Evolutionary conservation across 352 stramenopile species (phyloP), one percentile per base, ranked within the genome.

Genomic region (Globisporangium nagaii): DNA sequence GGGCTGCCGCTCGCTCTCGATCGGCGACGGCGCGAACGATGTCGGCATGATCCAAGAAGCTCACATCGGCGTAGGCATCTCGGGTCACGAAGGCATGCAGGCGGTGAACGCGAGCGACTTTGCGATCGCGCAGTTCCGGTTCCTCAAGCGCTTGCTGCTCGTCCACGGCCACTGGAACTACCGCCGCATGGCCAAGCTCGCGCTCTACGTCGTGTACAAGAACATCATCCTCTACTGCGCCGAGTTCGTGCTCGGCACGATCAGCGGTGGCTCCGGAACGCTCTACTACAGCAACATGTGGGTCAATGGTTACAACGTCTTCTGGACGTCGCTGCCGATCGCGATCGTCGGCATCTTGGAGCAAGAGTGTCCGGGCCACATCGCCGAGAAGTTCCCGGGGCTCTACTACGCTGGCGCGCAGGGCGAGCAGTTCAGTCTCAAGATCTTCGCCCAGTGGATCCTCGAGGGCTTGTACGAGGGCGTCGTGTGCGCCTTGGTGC

Each of bases 31-130:
- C 15, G 97, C 97, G 24, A 99, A 99, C 65, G 97, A 99, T 58
- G 97, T 99, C 37, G 95, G 94, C 30, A 99, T 99, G 97, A 99
- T 99, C 65, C 95, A 99, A 64, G 95, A 98, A 68, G 97, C 97
- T 12, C 95, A 99, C 60, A 95, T 99, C 48, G 97, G 97, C 44
- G 88, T 99, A 35, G 97, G 97, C 15, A 99, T 99, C 67, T 98
- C 89, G 22, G 97, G 97, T 13, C 89, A 99, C 57, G 97, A 99
- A 76, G 97, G 97, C n/a, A 96, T 98, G 67, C 96, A 99, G 57
- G 97, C 97, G 17, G 97, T 99, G 8, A 99, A 99, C 70, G 86
- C 73, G 19, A 87, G 94, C 40, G 97, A 99, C 67, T 99, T 98
- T 75, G 92, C 96, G 9, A 98, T 99, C 48, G 94, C 94, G 24